Percentiles rank a stretch among this genome's conserved stretches.
Evolutionary conservation across 192 early-diverging fungal genomes (phyloP).

Genomic region (Allomyces macrogynus): DNA sequence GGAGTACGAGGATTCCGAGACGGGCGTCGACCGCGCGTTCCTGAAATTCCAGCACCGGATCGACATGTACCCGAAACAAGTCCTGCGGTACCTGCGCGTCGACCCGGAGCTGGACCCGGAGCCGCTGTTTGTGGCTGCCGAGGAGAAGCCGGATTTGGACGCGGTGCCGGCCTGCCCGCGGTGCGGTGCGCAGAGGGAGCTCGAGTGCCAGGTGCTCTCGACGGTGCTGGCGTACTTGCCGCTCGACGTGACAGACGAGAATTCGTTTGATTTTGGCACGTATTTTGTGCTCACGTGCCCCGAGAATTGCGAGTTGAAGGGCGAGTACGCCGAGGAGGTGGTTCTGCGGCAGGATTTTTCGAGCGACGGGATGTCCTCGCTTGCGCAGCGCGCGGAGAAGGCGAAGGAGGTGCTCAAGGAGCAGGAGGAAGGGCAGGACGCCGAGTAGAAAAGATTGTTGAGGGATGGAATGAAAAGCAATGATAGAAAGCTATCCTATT

Average conservation of each 20-base stretch:
- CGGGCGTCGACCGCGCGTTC: conserved; percentile 76
- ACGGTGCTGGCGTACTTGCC: not conserved
- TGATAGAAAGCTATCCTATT: too few species aligned
- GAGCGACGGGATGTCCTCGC: conserved; percentile 42
- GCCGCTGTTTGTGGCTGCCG: conserved; percentile 65
- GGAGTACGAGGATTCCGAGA: conserved; percentile 48
- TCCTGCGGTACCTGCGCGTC: conserved; percentile 44
- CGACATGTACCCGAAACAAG: conserved; percentile 56
- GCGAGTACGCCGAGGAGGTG: conserved; percentile 43
- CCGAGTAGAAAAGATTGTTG: too few species aligned
- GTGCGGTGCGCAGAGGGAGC: conserved; percentile 51
- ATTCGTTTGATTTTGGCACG: conserved; percentile 82
- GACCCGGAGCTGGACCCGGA: conserved; percentile 21
- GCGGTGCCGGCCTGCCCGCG: conserved; percentile 45
- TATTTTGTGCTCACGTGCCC: conserved; percentile 72
- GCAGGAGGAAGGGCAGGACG: too few species aligned
- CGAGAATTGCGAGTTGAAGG: conserved; percentile 41
- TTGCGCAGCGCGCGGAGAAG: not conserved
- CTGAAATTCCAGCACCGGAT: conserved; percentile 73
- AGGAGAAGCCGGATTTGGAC: conserved; percentile 26
- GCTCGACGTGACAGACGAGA: conserved; percentile 39
- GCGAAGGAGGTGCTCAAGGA: too few species aligned
- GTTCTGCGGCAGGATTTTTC: conserved; percentile 64
- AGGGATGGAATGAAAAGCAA: too few species aligned
- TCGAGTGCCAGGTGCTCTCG: conserved; percentile 65